Percentiles rank a stretch among this genome's conserved stretches.
Evolutionary conservation across 2,329 filamentous ascomycete genomes (phyloP).

Genomic region (Alternaria sp.): DNA sequence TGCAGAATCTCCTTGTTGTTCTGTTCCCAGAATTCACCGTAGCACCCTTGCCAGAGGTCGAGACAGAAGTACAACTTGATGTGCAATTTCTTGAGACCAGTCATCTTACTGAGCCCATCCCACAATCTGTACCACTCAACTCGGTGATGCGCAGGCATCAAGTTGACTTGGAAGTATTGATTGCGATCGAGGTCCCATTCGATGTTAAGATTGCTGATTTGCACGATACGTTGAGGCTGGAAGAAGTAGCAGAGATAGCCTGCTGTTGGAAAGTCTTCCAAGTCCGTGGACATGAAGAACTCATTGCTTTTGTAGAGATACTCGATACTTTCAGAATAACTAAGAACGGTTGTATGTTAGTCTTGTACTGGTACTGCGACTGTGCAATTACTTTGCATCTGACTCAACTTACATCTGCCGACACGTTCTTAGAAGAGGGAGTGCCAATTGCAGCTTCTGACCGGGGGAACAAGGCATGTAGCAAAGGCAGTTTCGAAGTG

Average conservation of each 20-base stretch:
- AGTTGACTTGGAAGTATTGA: constrained; percentile 7
- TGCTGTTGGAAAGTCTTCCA: constrained; percentile 17
- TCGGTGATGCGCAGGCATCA: not conserved
- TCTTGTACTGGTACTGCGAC: not conserved
- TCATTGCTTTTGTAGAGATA: constrained; percentile 27
- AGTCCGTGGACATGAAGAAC: constrained; percentile 22
- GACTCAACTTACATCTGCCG: constrained; percentile 25
- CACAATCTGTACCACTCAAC: constrained; percentile 24
- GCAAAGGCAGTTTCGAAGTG: not conserved
- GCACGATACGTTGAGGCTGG: constrained; percentile 23
- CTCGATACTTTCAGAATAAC: constrained; percentile 34
- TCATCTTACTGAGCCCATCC: constrained; percentile 19
- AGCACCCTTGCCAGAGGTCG: constrained; percentile 5
- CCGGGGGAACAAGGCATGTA: not conserved
- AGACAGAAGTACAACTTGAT: constrained; percentile 15
- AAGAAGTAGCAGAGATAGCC: constrained; percentile 27
- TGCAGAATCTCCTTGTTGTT: constrained; percentile 16
- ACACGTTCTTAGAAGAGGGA: constrained; percentile 25
- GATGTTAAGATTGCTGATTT: constrained; percentile 22
- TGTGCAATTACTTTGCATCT: not conserved
- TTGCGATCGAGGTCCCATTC: constrained; percentile 22
- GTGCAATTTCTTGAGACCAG: constrained; percentile 23
- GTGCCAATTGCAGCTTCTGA: constrained; percentile 7
- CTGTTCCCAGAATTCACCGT: constrained; percentile 19
- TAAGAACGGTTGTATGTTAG: constrained; percentile 5